phyloP scores from a whole-genome alignment of 805 yeast species.

The Metschnikowia sp. region DNA sequence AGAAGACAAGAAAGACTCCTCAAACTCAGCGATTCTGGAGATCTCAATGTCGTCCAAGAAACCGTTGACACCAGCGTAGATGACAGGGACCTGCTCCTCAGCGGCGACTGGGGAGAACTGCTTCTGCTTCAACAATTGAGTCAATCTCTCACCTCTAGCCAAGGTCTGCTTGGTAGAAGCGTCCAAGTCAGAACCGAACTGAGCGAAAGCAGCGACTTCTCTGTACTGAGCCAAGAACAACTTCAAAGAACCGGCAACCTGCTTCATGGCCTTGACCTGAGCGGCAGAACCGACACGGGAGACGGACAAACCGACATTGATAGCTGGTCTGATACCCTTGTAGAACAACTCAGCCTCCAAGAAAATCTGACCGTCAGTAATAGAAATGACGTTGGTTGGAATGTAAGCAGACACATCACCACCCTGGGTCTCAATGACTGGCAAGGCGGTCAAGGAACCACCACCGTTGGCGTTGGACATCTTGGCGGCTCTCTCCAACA shows the following conservation, averaged over 20 bases:
- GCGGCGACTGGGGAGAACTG: conserved; percentile 97
- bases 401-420: conserved; percentile 98
- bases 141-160: conserved; percentile 99
- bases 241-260: conserved; percentile 99
- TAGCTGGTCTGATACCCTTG: conserved; percentile 99
- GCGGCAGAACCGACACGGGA: conserved; percentile 99
- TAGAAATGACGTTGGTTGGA: conserved; percentile 95
- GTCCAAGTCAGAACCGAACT: conserved; percentile 99
- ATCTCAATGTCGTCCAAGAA: conserved; percentile 85
- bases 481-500: conserved; percentile 97
- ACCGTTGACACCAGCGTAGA: conserved; percentile 99
- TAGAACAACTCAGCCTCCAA: conserved; percentile 99
- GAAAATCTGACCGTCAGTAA: conserved; percentile 97
- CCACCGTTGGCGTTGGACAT: conserved; percentile 85
- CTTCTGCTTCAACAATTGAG: conserved; percentile 96
- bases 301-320: conserved; percentile 98
- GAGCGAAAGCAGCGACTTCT: conserved; percentile 99
- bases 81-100: conserved; percentile 98
- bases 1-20: conserved; percentile 87
- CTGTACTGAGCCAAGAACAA: conserved; percentile 99
- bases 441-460: conserved; percentile 94
- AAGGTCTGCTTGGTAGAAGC: conserved; percentile 99
- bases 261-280: conserved; percentile 99
- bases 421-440: conserved; percentile 97
- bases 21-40: conserved; percentile 85